These are phyloP conservation scores for Oryza nivara DNA, from an alignment of 176 grass and related monocot genomes.

Conservation along the genomic window DNA sequence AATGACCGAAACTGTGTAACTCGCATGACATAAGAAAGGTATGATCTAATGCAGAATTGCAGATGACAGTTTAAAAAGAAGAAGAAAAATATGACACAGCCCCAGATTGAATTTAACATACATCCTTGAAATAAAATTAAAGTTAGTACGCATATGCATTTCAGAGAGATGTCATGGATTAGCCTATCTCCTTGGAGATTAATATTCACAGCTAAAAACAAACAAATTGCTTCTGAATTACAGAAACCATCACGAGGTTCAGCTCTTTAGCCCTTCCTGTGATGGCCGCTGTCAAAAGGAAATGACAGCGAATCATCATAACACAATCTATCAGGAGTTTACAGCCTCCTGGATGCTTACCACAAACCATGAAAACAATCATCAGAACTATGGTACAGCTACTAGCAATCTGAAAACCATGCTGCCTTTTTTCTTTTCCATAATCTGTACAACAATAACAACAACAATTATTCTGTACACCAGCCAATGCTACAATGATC, in stretches of 20 bases:
- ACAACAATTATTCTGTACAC: slow-evolving; percentile 38
- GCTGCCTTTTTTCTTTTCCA: slow-evolving; percentile 21
- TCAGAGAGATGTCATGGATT: background rate
- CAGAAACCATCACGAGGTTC: slow-evolving; percentile 23
- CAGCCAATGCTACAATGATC: slow-evolving; percentile 44
- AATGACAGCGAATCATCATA: slow-evolving; percentile 24
- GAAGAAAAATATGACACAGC: background rate
- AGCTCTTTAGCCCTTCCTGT: slow-evolving; percentile 44
- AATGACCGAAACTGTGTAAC: no score
- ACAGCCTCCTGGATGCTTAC: slow-evolving; percentile 41
- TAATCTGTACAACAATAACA: slow-evolving; percentile 39
- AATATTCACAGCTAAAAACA: slow-evolving; percentile 30
- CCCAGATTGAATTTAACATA: background rate
- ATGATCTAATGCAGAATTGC: background rate
- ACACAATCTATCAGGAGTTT: slow-evolving; percentile 9
- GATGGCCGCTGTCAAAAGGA: background rate
- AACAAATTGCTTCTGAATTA: slow-evolving; percentile 23
- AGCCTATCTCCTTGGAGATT: background rate
- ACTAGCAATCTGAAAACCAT: slow-evolving; percentile 38
- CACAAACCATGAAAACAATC: slow-evolving; percentile 30
- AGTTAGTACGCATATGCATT: background rate
- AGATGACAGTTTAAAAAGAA: background rate
- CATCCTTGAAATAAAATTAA: background rate
- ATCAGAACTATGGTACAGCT: background rate
- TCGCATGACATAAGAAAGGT: background rate